Percentiles rank a stretch among this genome's conserved stretches.
These are phyloP conservation scores for Fusarium multiceps DNA, from an alignment of 2,329 filamentous ascomycete genomes.

Conservation along the genomic window DNA sequence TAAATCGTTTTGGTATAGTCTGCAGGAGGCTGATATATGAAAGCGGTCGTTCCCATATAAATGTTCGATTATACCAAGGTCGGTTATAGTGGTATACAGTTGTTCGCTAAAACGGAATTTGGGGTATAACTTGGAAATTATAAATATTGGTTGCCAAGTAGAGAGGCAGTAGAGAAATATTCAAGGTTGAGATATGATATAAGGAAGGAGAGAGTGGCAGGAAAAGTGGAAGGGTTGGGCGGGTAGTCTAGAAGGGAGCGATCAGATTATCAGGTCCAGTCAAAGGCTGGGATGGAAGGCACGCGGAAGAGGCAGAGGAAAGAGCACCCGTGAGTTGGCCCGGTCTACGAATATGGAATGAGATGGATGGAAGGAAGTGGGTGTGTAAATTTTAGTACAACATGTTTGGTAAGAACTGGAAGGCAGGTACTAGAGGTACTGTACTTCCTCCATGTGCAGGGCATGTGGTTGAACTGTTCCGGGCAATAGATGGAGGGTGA, in stretches of 20 bases:
- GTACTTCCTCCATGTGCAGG: not conserved
- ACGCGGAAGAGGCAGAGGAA: constrained; percentile 27
- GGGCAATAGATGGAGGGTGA: constrained; percentile 21
- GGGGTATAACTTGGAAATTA: constrained; percentile 1
- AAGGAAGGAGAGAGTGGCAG: constrained; percentile 11
- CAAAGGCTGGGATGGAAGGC: constrained; percentile 30
- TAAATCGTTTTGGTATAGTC: not conserved
- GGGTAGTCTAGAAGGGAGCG: constrained; percentile 15
- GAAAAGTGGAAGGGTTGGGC: constrained; percentile 30
- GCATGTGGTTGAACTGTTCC: constrained; percentile 3
- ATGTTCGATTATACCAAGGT: not conserved
- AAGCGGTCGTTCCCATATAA: not conserved
- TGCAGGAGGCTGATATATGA: not conserved
- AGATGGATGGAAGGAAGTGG: constrained; percentile 15
- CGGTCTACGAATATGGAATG: not conserved
- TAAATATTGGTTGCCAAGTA: constrained; percentile 13
- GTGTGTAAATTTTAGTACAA: constrained; percentile 27
- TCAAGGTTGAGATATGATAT: constrained; percentile 1
- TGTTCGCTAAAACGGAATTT: constrained; percentile 9
- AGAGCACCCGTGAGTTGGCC: constrained; percentile 28
- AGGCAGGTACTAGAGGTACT: constrained; percentile 7
- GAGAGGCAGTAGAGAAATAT: constrained; percentile 4
- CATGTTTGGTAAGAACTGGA: constrained; percentile 10
- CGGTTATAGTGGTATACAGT: not conserved
- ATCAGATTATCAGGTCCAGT: not conserved